Conservation (phyloP, 2,329 filamentous ascomycete genomes). For the Fusarium sp. region DNA sequence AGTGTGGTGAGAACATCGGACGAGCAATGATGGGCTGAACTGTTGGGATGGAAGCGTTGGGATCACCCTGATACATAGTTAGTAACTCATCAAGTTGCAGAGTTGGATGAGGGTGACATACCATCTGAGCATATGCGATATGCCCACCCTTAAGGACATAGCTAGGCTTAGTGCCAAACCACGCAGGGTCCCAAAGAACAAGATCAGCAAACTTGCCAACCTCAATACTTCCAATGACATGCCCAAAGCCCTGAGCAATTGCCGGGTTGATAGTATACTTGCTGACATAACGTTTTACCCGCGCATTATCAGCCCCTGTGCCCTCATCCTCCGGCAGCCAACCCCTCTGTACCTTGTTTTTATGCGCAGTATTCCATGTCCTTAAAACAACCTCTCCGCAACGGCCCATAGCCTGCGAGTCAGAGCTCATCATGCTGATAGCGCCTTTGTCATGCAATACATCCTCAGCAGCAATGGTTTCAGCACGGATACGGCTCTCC, state of each 20-base stretch:
- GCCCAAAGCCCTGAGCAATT: conserved; percentile 87
- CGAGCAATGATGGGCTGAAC: conserved; percentile 85
- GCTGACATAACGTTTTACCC: conserved; percentile 90
- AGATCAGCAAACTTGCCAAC: conserved; percentile 90
- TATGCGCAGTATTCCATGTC: conserved; percentile 97
- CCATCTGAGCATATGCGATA: conserved; percentile 86
- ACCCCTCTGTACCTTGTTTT: conserved; percentile 91
- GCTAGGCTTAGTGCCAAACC: conserved; percentile 87
- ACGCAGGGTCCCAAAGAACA: conserved; percentile 84
- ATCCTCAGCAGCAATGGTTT: conserved; percentile 97
- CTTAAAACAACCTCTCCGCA: conserved; percentile 92
- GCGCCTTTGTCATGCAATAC: conserved; percentile 94
- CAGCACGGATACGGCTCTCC: conserved; percentile 90
- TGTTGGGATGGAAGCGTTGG: conserved; percentile 86
- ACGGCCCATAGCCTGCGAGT: conserved; percentile 96
- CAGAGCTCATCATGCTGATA: conserved; percentile 97
- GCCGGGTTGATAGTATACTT: conserved; percentile 98
- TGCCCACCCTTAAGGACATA: conserved; percentile 88
- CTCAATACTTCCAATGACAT: conserved; percentile 87
- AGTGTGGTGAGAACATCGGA: conserved; percentile 83
- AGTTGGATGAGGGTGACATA: conserved; percentile 50
- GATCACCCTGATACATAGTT: conserved; percentile 67
- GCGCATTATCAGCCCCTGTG: conserved; percentile 85
- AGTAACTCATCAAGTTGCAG: neutral
- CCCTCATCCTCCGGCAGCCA: conserved; percentile 78